phyloP scores from a whole-genome alignment of 306 rosid genomes.

The Gillenia trifoliata region DNA sequence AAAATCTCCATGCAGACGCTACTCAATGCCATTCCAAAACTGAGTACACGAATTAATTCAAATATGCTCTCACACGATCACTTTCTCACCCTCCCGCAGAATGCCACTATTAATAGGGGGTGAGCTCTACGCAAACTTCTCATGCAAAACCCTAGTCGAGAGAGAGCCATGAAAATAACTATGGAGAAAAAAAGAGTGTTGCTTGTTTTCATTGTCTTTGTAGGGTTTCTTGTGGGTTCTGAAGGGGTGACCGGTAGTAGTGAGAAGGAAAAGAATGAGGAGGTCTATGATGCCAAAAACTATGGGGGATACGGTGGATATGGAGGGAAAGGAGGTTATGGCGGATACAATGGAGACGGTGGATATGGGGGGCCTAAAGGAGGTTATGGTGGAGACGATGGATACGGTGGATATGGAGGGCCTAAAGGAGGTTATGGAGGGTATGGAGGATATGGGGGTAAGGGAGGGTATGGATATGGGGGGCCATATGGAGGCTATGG shows the following conservation, averaged over 20 bases:
- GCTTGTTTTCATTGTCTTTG: slow-evolving; percentile 16
- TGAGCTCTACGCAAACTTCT: background rate
- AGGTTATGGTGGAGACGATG: background rate
- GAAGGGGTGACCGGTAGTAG: slow-evolving; percentile 21
- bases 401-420: background rate
- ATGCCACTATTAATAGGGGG: slow-evolving; percentile 28
- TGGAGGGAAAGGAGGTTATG: background rate
- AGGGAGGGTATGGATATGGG: background rate
- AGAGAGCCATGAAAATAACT: background rate
- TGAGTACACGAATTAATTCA: background rate
- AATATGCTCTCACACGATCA: background rate
- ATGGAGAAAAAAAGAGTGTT: slow-evolving; percentile 27
- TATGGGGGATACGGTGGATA: background rate
- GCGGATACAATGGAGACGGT: background rate
- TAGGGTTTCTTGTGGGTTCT: slow-evolving; percentile 15
- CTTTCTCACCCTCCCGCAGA: background rate
- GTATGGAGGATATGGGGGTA: background rate
- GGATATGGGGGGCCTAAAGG: background rate
- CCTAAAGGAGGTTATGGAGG: background rate
- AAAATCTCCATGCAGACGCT: slow-evolving; percentile 12
- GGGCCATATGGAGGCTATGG: background rate
- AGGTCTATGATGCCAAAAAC: background rate
- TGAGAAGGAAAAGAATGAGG: background rate
- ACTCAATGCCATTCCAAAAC: background rate
- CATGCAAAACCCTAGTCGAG: slow-evolving; percentile 6